Percentiles rank a stretch among this genome's conserved stretches.
Evolutionary conservation across 257 asterid genomes (phyloP).

Genomic region (Perilla frutescens): DNA sequence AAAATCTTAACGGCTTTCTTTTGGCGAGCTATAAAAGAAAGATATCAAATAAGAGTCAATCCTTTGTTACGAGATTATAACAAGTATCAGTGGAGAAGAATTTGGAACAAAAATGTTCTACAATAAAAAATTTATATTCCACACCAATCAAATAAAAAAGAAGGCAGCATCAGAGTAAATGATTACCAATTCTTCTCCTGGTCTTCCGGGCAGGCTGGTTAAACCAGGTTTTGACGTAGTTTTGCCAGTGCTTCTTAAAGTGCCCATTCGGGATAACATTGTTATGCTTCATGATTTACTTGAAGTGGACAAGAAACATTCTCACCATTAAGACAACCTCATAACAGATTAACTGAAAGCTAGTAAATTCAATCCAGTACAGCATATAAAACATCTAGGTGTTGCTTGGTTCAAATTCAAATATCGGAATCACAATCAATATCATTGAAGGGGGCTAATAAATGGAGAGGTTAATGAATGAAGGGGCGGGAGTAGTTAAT

Average conservation of each 20-base stretch:
- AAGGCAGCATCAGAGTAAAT: not conserved
- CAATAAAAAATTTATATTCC: not conserved
- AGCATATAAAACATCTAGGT: not conserved
- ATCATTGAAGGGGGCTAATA: no score
- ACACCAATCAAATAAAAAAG: not conserved
- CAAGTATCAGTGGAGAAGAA: not conserved
- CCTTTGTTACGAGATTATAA: not conserved
- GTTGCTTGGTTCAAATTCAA: not conserved
- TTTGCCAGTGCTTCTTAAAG: slow-evolving; percentile 80
- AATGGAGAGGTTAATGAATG: no score
- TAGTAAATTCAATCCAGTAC: not conserved
- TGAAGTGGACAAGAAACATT: slow-evolving; percentile 11
- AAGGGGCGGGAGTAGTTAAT: no score
- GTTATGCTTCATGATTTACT: slow-evolving; percentile 76
- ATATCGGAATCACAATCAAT: no score
- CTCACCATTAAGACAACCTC: not conserved
- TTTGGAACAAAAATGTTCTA: not conserved
- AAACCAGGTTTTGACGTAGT: slow-evolving; percentile 75
- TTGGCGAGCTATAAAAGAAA: slow-evolving; percentile 62
- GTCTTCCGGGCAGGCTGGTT: slow-evolving; percentile 81
- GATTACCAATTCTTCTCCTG: slow-evolving; percentile 64
- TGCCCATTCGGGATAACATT: slow-evolving; percentile 71
- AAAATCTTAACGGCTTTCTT: slow-evolving; percentile 79
- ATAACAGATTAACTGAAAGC: not conserved
- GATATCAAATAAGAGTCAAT: not conserved